A percentile compares a stretch with the other conserved stretches of the same genome.
These are phyloP conservation scores for Mycosphaerelloides madeirae DNA, from an alignment of 2,329 filamentous ascomycete genomes.

Conservation along the genomic window DNA sequence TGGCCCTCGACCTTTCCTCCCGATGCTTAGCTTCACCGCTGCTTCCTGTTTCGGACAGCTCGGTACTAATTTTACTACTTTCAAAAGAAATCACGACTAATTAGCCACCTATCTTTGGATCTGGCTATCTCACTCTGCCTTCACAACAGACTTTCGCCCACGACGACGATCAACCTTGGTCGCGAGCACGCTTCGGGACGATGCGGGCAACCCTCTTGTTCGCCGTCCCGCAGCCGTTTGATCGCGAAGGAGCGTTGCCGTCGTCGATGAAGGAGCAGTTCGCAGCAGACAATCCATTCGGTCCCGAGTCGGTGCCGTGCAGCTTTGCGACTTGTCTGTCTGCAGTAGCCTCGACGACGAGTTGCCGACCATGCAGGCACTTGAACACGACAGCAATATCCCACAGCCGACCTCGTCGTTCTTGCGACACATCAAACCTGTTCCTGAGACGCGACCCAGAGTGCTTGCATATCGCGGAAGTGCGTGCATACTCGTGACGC, in stretches of 20 bases:
- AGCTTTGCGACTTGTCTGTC: no score
- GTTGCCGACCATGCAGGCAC: slow-evolving; percentile 17
- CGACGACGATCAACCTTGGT: slow-evolving; percentile 10
- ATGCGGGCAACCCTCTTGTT: slow-evolving; percentile 10
- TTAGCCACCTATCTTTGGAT: slow-evolving; percentile 16
- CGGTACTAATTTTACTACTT: slow-evolving; percentile 8
- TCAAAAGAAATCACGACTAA: slow-evolving; percentile 7
- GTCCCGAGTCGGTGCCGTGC: slow-evolving; percentile 5
- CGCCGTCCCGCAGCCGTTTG: not conserved
- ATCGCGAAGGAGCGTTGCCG: not conserved
- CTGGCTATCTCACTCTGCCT: not conserved
- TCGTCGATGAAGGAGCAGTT: slow-evolving; percentile 1
- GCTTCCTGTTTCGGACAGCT: slow-evolving; percentile 5
- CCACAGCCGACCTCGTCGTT: slow-evolving; percentile 4
- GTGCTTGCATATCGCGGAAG: slow-evolving; percentile 22
- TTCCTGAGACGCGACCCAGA: slow-evolving; percentile 16
- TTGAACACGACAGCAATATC: slow-evolving; percentile 20
- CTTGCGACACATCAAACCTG: slow-evolving; percentile 15
- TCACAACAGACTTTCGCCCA: not conserved
- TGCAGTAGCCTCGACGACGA: slow-evolving; percentile 2
- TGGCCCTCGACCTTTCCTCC: slow-evolving; percentile 7
- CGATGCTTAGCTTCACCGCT: slow-evolving; percentile 6
- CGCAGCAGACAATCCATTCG: not conserved
- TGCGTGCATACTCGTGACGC: slow-evolving; percentile 24
- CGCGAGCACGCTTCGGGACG: slow-evolving; percentile 19